Evolutionary conservation across 139 green algal genomes (phyloP).

Genomic region (Bryopsis sp.): DNA sequence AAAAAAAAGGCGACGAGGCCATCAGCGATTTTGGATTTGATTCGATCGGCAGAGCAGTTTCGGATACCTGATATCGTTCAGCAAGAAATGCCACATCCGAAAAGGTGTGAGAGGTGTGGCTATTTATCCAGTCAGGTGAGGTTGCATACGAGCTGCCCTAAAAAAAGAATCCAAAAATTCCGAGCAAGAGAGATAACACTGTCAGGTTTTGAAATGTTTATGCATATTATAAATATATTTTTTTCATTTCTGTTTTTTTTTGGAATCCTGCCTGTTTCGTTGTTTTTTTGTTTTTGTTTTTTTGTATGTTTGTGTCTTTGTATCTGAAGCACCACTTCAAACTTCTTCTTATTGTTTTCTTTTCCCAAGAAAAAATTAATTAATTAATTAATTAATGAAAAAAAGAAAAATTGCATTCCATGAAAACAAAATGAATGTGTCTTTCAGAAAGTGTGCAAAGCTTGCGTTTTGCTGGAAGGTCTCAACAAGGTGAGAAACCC

Average conservation of each 20-base stretch:
- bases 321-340: too few relatives aligned
- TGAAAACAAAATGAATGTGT: too few relatives aligned
- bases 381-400: too few relatives aligned
- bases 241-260: background rate
- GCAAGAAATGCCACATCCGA: conserved; percentile 20
- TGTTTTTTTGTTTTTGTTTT: background rate
- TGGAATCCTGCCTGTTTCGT: background rate
- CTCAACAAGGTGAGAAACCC: conserved; percentile 60
- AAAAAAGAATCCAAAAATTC: background rate
- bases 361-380: too few relatives aligned
- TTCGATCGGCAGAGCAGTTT: conserved; percentile 72
- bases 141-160: background rate
- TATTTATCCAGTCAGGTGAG: conserved; percentile 73
- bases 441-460: conserved; percentile 77
- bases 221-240: too few relatives aligned
- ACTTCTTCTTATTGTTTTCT: too few relatives aligned
- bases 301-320: background rate
- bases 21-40: conserved; percentile 53
- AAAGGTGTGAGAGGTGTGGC: conserved; percentile 64
- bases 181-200: too few relatives aligned
- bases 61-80: conserved; percentile 21
- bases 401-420: too few relatives aligned
- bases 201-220: too few relatives aligned
- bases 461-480: conserved; percentile 76
- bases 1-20: background rate